Percentiles rank a stretch among this genome's conserved stretches.
Evolutionary conservation across 805 yeast species (phyloP).

Genomic region (Saccharomyces kudriavzevii): DNA sequence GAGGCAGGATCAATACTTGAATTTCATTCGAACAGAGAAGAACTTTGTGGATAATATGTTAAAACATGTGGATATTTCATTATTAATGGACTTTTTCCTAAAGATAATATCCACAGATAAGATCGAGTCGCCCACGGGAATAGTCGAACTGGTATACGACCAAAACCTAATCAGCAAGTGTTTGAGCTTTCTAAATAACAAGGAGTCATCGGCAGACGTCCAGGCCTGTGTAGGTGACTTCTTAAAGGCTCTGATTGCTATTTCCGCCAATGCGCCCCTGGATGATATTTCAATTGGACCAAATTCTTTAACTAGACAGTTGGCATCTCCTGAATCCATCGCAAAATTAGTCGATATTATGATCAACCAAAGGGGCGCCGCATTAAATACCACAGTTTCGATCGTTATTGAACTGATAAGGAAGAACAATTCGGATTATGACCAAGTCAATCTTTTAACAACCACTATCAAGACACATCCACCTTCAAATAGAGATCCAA

Average conservation of each 20-base stretch:
- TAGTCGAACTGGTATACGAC: slow-evolving; percentile 65
- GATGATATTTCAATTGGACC: slow-evolving; percentile 83
- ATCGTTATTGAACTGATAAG: slow-evolving; percentile 88
- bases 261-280: slow-evolving; percentile 87
- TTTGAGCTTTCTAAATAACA: slow-evolving; percentile 53
- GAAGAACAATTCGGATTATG: slow-evolving; percentile 94
- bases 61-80: slow-evolving; percentile 78
- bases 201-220: slow-evolving; percentile 49
- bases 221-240: slow-evolving; percentile 94
- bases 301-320: slow-evolving; percentile 76
- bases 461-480: slow-evolving; percentile 75
- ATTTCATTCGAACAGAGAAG: slow-evolving; percentile 36
- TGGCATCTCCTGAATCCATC: slow-evolving; percentile 63
- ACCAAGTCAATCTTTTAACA: slow-evolving; percentile 67
- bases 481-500: slow-evolving; percentile 83
- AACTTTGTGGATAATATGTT: slow-evolving; percentile 57
- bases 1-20: slow-evolving; percentile 38
- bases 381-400: slow-evolving; percentile 84
- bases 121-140: slow-evolving; percentile 80
- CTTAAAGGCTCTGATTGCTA: slow-evolving; percentile 82
- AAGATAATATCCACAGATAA: slow-evolving; percentile 89
- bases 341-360: slow-evolving; percentile 61
- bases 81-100: slow-evolving; percentile 82
- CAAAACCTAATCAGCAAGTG: slow-evolving; percentile 67
- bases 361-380: slow-evolving; percentile 60